phyloP scores from a whole-genome alignment of 2,329 filamentous ascomycete genomes.

The Trichoderma breve region DNA sequence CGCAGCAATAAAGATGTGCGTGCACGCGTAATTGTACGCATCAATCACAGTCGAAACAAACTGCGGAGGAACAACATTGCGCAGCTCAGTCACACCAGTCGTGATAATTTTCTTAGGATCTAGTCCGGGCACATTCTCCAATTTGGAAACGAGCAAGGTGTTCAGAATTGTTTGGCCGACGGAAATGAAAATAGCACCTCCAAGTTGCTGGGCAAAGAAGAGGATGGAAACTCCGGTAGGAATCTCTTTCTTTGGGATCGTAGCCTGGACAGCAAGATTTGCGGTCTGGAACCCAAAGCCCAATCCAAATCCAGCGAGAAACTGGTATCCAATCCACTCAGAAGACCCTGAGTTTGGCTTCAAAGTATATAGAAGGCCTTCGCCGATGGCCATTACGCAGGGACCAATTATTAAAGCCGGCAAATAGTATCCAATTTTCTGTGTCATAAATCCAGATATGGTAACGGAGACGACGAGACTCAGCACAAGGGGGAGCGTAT shows the following conservation, averaged over 20 bases:
- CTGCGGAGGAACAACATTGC: conserved; percentile 47
- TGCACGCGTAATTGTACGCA: conserved; percentile 65
- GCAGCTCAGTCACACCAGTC: conserved; percentile 60
- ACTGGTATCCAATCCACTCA: conserved; percentile 61
- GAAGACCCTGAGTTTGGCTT: conserved; percentile 43
- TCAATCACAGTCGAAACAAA: conserved; percentile 53
- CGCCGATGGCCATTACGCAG: conserved; percentile 49
- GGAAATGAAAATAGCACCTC: conserved; percentile 57
- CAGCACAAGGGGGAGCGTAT: conserved; percentile 56
- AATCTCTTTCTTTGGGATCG: conserved; percentile 51
- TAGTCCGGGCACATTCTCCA: conserved; percentile 43
- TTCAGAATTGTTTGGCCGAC: conserved; percentile 55
- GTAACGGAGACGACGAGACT: conserved; percentile 54
- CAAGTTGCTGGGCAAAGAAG: conserved; percentile 59
- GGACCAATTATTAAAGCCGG: conserved; percentile 55
- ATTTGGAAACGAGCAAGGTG: conserved; percentile 42
- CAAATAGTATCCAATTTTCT: conserved; percentile 58
- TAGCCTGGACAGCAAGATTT: conserved; percentile 55
- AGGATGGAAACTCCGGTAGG: conserved; percentile 54
- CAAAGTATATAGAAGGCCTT: conserved; percentile 59
- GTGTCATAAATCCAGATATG: conserved; percentile 47
- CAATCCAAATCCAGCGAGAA: conserved; percentile 57
- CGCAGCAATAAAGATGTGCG: conserved; percentile 60
- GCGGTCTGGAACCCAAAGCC: conserved; percentile 59
- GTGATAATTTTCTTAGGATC: conserved; percentile 43